Percentiles rank a stretch among this genome's conserved stretches.
Conservation (phyloP, 495 filamentous ascomycete species). For the Alectoria sarmentosa region DNA sequence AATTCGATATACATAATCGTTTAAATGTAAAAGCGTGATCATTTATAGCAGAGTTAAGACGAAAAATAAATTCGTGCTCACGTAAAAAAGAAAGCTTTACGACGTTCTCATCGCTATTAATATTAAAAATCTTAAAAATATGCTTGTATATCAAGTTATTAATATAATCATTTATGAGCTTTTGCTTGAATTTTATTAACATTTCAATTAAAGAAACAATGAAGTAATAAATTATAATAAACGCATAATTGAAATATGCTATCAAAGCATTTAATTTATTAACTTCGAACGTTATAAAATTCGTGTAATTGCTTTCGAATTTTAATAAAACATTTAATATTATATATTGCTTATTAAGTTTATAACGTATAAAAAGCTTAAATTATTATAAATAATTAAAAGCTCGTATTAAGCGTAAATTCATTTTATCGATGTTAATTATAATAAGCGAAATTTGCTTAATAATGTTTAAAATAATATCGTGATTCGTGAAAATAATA, state of each 20-base stretch:
- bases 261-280: background rate
- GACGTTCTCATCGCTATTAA: background rate
- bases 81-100: background rate
- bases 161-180: background rate
- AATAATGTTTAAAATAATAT: background rate
- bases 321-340: background rate
- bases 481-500: slow-evolving; percentile 15
- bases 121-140: too few relatives aligned
- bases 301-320: background rate
- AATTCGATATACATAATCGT: background rate
- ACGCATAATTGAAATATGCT: too few relatives aligned
- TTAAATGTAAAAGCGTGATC: background rate
- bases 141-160: background rate
- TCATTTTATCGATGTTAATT: slow-evolving; percentile 3
- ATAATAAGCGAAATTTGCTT: slow-evolving; percentile 3
- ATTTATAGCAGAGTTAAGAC: background rate
- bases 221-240: background rate
- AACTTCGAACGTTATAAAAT: background rate
- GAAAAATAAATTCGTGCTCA: background rate
- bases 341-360: background rate
- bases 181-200: background rate
- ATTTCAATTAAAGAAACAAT: background rate
- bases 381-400: slow-evolving; percentile 15
- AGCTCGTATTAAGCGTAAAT: slow-evolving; percentile 8
- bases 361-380: background rate